These are phyloP conservation scores for Hygrophoropsis aurantiaca DNA, from an alignment of 768 basidiomycete species.

Conservation along the genomic window DNA sequence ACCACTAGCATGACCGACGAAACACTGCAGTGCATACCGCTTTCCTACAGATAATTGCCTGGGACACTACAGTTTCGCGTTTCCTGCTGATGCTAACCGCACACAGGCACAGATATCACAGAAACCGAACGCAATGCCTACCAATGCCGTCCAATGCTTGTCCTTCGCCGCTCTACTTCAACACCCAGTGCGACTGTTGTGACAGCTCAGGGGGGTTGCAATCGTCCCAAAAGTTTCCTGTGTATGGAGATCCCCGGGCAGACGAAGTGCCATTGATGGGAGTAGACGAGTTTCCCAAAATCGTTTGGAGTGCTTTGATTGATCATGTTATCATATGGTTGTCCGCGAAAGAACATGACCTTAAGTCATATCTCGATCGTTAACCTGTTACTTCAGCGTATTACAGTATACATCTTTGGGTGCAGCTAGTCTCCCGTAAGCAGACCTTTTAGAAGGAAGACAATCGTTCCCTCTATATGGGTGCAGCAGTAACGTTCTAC, in stretches of 20 bases:
- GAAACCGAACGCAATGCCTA: slow-evolving; percentile 24
- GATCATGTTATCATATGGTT: too few relatives aligned
- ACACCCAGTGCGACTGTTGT: slow-evolving; percentile 15
- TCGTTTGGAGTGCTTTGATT: background rate
- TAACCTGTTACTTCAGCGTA: too few relatives aligned
- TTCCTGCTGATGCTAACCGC: slow-evolving; percentile 25
- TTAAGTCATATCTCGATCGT: too few relatives aligned
- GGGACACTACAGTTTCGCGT: slow-evolving; percentile 32
- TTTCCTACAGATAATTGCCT: slow-evolving; percentile 29
- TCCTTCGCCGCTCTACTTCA: slow-evolving; percentile 21
- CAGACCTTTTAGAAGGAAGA: too few relatives aligned
- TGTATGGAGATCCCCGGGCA: slow-evolving; percentile 12
- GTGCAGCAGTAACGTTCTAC: too few relatives aligned
- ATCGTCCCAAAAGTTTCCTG: slow-evolving; percentile 6
- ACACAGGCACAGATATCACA: slow-evolving; percentile 27
- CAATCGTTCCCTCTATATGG: too few relatives aligned
- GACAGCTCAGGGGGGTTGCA: slow-evolving; percentile 9
- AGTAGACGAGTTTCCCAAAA: slow-evolving; percentile 13
- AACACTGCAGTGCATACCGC: slow-evolving; percentile 31
- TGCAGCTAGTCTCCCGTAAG: too few relatives aligned
- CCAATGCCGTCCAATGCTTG: slow-evolving; percentile 23
- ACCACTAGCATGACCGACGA: too few relatives aligned
- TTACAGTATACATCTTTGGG: too few relatives aligned
- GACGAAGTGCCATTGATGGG: slow-evolving; percentile 11
- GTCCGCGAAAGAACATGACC: too few relatives aligned